Percentiles rank a stretch among this genome's conserved stretches.
Evolutionary conservation across 78 protist genomes (phyloP).

Genomic region (Reticulomyxa filosa): DNA sequence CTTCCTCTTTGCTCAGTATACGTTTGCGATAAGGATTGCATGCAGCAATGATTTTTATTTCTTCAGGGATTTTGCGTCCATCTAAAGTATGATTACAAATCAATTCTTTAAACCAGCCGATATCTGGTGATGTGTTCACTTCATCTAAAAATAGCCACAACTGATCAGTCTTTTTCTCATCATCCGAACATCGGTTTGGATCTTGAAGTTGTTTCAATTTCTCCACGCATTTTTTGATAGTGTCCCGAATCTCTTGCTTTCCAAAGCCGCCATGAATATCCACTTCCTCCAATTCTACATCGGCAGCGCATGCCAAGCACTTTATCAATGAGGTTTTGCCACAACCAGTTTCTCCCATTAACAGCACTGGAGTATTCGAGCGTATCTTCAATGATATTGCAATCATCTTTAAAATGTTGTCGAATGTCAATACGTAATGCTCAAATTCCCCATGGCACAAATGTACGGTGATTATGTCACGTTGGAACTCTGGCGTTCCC

Average conservation of each 20-base stretch:
- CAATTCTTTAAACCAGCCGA: constrained; percentile 27
- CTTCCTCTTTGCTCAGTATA: not conserved
- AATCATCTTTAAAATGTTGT: too few species aligned
- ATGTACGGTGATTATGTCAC: too few species aligned
- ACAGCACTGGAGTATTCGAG: too few species aligned
- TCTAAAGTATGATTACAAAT: constrained; percentile 5
- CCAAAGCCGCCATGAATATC: constrained; percentile 35
- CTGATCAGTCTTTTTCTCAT: not conserved
- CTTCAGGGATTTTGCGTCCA: not conserved
- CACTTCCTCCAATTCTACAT: too few species aligned
- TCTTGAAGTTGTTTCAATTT: not conserved
- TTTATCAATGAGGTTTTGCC: too few species aligned
- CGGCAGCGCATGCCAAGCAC: too few species aligned
- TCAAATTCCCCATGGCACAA: too few species aligned
- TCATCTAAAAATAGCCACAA: constrained; percentile 35
- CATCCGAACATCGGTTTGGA: too few species aligned
- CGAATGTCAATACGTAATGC: too few species aligned
- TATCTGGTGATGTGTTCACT: constrained; percentile 30
- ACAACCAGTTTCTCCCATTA: too few species aligned
- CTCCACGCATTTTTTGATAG: not conserved
- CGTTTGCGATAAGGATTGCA: constrained; percentile 39
- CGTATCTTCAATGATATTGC: too few species aligned
- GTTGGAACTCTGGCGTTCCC: too few species aligned
- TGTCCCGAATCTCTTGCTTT: constrained; percentile 3
- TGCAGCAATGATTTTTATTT: constrained; percentile 23